Base-by-base conservation (phyloP, 1,284 basidiomycete genomes). In the Exsudoporus floridanus region DNA sequence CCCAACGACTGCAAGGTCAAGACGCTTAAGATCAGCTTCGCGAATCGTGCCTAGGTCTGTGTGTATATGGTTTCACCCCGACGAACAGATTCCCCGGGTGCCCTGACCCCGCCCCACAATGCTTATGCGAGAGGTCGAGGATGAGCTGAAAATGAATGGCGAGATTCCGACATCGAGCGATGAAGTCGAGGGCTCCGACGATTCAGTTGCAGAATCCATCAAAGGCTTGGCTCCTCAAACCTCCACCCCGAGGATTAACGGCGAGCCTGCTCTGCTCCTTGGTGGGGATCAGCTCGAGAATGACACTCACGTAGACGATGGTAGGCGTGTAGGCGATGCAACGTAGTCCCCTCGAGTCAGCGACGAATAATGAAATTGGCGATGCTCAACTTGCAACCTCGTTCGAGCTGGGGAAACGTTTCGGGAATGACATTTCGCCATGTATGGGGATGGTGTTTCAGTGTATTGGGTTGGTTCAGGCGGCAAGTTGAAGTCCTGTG, bases 1-100 rank as follows among this genome's bases (percentile, higher is more conserved):
- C n/a, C 39, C 14, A 37, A 43, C 18, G 39, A 54, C 5, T 7
- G 49, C 52, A 58, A 52, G 31, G 27, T 47, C 43, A 69, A 65
- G 55, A 55, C 60, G 2, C 67, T 55, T 16, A 66, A 62, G 49
- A 66, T 68, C 34, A 61, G 57, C 25, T 66, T 66, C 40, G 67
- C 67, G 30, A 36, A 65, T 31, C 63, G 57, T 16, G 67, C 67
- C 39, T 56, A 49, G 18, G 51, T 66, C 40, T 39, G 59, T 9
- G 60, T 70, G n/a, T 66, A 66, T 19, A 28, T 6, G 28, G 34
- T 57, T 39, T 66, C 64, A 12, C 63, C 61, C 27, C 35, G 8
- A 37, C 62, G 33, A 39, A 28, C 10, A 13, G 52, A 45, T 31
- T 10, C 14, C 38, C 40, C 48, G 35, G 46, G 5, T 18, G 28